Evolutionary conservation across 148 eudicot species (phyloP).

Genomic region (Nepenthes mirabilis): DNA sequence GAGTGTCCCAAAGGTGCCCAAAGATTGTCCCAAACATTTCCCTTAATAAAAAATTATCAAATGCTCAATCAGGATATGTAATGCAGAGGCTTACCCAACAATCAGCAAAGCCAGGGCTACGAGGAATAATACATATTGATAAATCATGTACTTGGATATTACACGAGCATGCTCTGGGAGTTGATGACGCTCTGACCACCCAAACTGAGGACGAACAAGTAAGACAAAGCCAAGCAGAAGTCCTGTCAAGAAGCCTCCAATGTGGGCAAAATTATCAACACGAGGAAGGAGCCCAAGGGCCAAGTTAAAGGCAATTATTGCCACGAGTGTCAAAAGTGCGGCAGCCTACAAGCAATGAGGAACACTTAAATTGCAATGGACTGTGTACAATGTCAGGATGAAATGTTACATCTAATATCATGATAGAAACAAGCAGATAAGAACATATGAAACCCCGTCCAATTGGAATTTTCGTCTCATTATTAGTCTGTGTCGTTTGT

Average conservation of each 20-base stretch:
- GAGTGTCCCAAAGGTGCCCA: too few relatives aligned
- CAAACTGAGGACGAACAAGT: constrained; percentile 66
- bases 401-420: too few relatives aligned
- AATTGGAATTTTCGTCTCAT: neutral
- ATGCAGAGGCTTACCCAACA: constrained; percentile 47
- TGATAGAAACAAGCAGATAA: too few relatives aligned
- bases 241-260: constrained; percentile 76
- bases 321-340: constrained; percentile 56
- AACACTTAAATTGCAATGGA: too few relatives aligned
- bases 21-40: too few relatives aligned
- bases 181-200: constrained; percentile 58
- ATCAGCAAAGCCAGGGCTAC: constrained; percentile 34
- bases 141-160: constrained; percentile 41
- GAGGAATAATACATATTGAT: constrained; percentile 41
- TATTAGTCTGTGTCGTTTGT: neutral
- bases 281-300: constrained; percentile 82
- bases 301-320: constrained; percentile 63
- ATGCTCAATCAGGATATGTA: neutral
- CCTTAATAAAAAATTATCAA: neutral
- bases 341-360: constrained; percentile 40
- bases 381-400: too few relatives aligned
- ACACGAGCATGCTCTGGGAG: constrained; percentile 47
- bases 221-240: constrained; percentile 69
- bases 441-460: too few relatives aligned
- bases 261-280: constrained; percentile 85